These are phyloP conservation scores for Calonectria henricotiae DNA, from an alignment of 2,329 filamentous ascomycete genomes.

Conservation along the genomic window DNA sequence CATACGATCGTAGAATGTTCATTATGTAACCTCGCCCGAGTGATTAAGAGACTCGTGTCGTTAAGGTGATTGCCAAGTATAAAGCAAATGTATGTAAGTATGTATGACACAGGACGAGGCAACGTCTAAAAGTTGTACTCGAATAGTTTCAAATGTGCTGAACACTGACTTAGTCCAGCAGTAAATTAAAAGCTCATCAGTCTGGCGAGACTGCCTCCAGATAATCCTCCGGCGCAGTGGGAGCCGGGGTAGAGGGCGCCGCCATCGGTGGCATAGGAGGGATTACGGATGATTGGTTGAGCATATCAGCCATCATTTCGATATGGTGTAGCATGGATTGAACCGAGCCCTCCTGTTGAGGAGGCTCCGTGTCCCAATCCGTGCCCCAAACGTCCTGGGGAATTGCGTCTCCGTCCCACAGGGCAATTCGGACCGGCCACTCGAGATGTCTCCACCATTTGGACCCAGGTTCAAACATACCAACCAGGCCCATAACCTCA, in stretches of 20 bases:
- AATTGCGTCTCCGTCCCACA: slow-evolving; percentile 71
- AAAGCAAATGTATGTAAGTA: slow-evolving; percentile 26
- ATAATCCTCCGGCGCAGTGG: slow-evolving; percentile 52
- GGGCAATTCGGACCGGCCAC: slow-evolving; percentile 73
- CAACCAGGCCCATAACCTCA: slow-evolving; percentile 77
- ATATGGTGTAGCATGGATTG: slow-evolving; percentile 62
- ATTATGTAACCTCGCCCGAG: slow-evolving; percentile 28
- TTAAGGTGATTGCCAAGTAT: slow-evolving; percentile 22
- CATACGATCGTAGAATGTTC: slow-evolving; percentile 26
- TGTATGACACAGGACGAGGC: slow-evolving; percentile 11
- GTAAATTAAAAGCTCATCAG: slow-evolving; percentile 39
- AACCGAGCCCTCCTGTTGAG: slow-evolving; percentile 56
- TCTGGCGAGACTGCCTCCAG: slow-evolving; percentile 57
- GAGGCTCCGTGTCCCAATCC: slow-evolving; percentile 64
- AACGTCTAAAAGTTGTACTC: slow-evolving; percentile 6
- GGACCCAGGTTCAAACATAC: slow-evolving; percentile 72
- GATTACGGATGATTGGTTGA: slow-evolving; percentile 54
- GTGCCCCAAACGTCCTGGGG: slow-evolving; percentile 73
- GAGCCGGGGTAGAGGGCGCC: slow-evolving; percentile 21
- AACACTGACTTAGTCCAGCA: not conserved
- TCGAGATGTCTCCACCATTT: slow-evolving; percentile 75
- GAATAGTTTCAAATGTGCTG: not conserved
- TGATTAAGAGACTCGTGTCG: slow-evolving; percentile 25
- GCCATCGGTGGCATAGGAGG: slow-evolving; percentile 50
- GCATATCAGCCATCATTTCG: slow-evolving; percentile 60